Percentiles rank a stretch among this genome's conserved stretches.
Evolutionary conservation across 1,284 basidiomycete species (phyloP).

Genomic region (Schizophyllum commune): DNA sequence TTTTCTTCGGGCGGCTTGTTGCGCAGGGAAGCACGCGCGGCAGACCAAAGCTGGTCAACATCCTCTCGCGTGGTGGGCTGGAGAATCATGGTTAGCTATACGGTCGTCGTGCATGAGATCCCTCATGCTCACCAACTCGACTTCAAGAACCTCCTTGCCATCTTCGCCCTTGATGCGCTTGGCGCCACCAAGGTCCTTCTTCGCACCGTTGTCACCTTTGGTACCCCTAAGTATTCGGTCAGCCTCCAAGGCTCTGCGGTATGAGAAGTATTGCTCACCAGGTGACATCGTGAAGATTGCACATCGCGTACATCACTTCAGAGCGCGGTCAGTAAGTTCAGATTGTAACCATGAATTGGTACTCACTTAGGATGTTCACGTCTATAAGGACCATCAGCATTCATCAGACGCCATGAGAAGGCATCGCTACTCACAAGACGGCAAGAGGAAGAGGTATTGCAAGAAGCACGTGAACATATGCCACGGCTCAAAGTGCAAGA

Average conservation of each 20-base stretch:
- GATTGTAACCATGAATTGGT: not conserved
- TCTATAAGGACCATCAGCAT: slow-evolving; percentile 35
- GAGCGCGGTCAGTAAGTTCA: slow-evolving; percentile 1
- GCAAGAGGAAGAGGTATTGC: slow-evolving; percentile 76
- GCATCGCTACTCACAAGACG: slow-evolving; percentile 48
- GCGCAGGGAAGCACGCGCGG: slow-evolving; percentile 61
- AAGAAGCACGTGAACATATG: slow-evolving; percentile 91
- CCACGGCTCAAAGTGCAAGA: slow-evolving; percentile 88
- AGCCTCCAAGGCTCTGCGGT: slow-evolving; percentile 1
- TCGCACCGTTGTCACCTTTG: slow-evolving; percentile 81
- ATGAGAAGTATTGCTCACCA: slow-evolving; percentile 39
- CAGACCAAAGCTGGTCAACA: slow-evolving; percentile 78
- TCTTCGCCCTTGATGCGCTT: slow-evolving; percentile 80
- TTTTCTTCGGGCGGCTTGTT: slow-evolving; percentile 61
- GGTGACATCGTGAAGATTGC: slow-evolving; percentile 84
- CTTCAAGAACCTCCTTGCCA: slow-evolving; percentile 81
- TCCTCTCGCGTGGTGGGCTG: slow-evolving; percentile 63
- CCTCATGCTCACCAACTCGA: slow-evolving; percentile 52
- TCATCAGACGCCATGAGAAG: slow-evolving; percentile 7
- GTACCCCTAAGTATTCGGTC: slow-evolving; percentile 53
- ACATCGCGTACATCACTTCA: slow-evolving; percentile 83
- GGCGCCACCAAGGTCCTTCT: slow-evolving; percentile 82
- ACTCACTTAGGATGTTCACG: slow-evolving; percentile 78
- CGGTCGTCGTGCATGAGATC: not conserved
- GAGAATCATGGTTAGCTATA: not conserved